Evolutionary conservation across 129 eudicot species (phyloP), one percentile per base, ranked within the genome.

Genomic region (Silybum marianum): DNA sequence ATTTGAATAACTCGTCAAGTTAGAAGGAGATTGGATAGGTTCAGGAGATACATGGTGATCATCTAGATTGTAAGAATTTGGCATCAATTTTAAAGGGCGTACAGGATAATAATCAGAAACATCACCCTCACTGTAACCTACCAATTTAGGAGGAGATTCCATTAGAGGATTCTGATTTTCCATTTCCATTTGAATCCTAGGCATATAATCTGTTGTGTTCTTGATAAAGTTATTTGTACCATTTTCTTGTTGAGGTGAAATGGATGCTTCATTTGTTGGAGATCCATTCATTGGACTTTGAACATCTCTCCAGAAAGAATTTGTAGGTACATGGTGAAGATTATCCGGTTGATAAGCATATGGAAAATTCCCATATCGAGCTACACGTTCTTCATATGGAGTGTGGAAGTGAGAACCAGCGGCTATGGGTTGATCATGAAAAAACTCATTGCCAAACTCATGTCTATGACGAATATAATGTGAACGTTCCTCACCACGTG

Each of bases 291-390:
- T 51, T 19, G 94, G 91, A 75, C 78, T 62, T 19, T 85, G 91
- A 75, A 76, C 71, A 82, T 90, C 90, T 83, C 90, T 85, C 97
- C 92, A 89, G 10, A 86, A 19, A 67, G 90, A 30, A 68, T 90
- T 97, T 54, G 83, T 73, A 36, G 87, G 81, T 51, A 78, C 58
- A 46, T 88, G 89, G 76, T 81, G 81, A 60, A 75, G 42, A 74
- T 86, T 86, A 60, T 90, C 92, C 21, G 72, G 71, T 80, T 94
- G 97, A 85, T 85, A 94, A 24, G 72, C 78, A 78, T 85, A 90
- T 6, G 93, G 88, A 54, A 85, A 26, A 71, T 88, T 91, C 36
- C 87, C 85, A 68, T 80, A 84, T 16, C 90, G 88, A 70, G 74
- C 84, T 9, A 85, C 86, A 23, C 86, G 89, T 9, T 91, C 96